Evolutionary conservation across 2,329 filamentous ascomycete species (phyloP), one percentile per base, ranked within the genome.

Genomic region (Aspergillus ochraceoroseus): DNA sequence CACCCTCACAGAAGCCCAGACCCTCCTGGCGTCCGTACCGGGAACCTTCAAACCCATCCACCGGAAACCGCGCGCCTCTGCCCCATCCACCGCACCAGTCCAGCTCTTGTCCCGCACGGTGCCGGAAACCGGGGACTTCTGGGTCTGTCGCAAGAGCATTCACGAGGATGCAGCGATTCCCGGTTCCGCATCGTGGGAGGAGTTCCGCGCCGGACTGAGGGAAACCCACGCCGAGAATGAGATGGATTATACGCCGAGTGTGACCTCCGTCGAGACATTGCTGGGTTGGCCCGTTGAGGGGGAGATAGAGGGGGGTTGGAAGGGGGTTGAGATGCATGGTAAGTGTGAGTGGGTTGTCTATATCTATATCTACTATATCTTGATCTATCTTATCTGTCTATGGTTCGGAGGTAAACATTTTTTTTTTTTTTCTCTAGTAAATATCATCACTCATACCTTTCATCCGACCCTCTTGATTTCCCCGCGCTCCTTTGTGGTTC

Each of bases 71-170:
- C 58, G 55, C 28, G 28, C 45, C 5, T 62, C 62, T 2, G 35
- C 52, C 2, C 60, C 63, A 1, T 53, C 62, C 11, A 46, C 39
- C 9, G 55, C 62, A 13, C 52, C 54, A 22, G 55, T 66, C 23
- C 47, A 58, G 15, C 49, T 66, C 7, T 53, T 51, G 32, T 41
- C 41, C 12, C 15, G 35, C 23, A 27, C 17, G n/a, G 20, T 38
- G 28, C n/a, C 30, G 31, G 9, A n/a, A 15, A 45, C 44, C 11
- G 46, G 50, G 11, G 65, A 68, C 31, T 59, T 62, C 51, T 70
- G 67, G 67, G 58, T 63, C 18, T 66, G 62, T 34, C 62, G 67
- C n/a, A 57, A 57, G 29, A 68, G 63, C 26, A 47, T 63, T 15
- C 67, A 69, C 41, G 42, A 51, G 23, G 46, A 63, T 17, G 43